phyloP scores from a whole-genome alignment of 2,329 filamentous ascomycete species.

The Alternaria solani region DNA sequence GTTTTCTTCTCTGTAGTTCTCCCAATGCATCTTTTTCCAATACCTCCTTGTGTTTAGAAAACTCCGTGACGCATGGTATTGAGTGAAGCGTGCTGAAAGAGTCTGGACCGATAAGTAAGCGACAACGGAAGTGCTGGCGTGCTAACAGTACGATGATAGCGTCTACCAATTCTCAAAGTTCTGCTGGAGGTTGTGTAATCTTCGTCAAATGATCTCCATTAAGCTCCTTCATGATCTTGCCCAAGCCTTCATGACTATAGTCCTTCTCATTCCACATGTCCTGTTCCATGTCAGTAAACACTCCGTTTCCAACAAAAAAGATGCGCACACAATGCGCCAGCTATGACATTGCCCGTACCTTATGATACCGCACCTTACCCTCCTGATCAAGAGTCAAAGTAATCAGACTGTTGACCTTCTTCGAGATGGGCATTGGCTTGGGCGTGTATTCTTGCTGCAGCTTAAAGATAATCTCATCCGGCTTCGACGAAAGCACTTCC shows the following conservation, averaged over 20 bases:
- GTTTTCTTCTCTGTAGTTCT: neutral
- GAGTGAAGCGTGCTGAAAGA: neutral
- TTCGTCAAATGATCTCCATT: constrained; percentile 59
- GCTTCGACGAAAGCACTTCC: constrained; percentile 51
- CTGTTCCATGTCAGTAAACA: constrained; percentile 31
- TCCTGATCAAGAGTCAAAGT: constrained; percentile 64
- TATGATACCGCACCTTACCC: constrained; percentile 66
- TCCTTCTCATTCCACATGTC: constrained; percentile 69
- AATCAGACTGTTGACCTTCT: constrained; percentile 64
- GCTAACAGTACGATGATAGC: neutral
- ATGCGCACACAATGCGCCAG: neutral
- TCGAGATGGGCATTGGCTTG: constrained; percentile 50
- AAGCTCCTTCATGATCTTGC: constrained; percentile 59
- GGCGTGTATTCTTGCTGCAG: constrained; percentile 59
- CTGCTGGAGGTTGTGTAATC: constrained; percentile 51
- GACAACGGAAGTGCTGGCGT: too few species aligned
- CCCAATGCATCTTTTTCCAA: neutral
- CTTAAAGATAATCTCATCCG: constrained; percentile 57
- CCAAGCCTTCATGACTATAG: constrained; percentile 64
- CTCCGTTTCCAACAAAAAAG: too few species aligned
- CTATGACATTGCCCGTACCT: constrained; percentile 3
- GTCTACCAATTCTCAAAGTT: constrained; percentile 11
- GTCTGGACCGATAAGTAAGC: neutral
- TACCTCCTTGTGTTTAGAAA: neutral
- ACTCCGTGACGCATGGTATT: neutral